Conservation (phyloP, 257 asterid species). For the Gynochthodes officinalis region DNA sequence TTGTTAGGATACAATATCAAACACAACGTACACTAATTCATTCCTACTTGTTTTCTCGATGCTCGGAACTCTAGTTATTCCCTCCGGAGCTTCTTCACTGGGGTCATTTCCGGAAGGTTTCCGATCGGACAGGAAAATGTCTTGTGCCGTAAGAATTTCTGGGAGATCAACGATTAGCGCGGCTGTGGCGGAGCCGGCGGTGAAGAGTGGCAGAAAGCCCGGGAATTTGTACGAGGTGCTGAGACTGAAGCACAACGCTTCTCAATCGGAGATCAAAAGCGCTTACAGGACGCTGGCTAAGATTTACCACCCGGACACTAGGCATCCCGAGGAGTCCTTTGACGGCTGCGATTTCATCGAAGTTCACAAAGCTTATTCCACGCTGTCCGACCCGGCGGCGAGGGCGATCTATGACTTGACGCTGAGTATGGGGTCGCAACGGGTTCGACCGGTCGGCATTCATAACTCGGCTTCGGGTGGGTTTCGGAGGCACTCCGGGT, state of each 20-base stretch:
- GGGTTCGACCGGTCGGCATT: slow-evolving; percentile 15
- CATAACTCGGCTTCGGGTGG: slow-evolving; percentile 14
- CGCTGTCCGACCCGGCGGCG: slow-evolving; percentile 76
- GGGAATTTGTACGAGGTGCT: slow-evolving; percentile 65
- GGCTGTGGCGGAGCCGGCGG: slow-evolving; percentile 39
- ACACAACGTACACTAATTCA: too few species aligned
- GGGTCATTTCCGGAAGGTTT: not conserved
- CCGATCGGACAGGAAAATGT: slow-evolving; percentile 3
- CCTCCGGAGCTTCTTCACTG: slow-evolving; percentile 1
- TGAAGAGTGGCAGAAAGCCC: slow-evolving; percentile 22
- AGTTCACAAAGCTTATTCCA: slow-evolving; percentile 70
- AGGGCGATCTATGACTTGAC: slow-evolving; percentile 61
- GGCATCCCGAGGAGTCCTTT: slow-evolving; percentile 29
- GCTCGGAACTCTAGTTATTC: slow-evolving; percentile 17
- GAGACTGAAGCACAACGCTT: slow-evolving; percentile 56
- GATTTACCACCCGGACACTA: slow-evolving; percentile 74
- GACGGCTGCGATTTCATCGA: slow-evolving; percentile 69
- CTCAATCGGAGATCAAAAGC: slow-evolving; percentile 70
- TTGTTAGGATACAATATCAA: too few species aligned
- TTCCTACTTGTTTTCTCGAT: slow-evolving; percentile 1
- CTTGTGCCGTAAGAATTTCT: not conserved
- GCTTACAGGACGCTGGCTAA: slow-evolving; percentile 87
- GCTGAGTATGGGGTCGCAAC: slow-evolving; percentile 27
- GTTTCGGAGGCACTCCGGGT: slow-evolving; percentile 39
- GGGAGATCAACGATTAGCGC: slow-evolving; percentile 25